These are phyloP conservation scores for Venturia effusa DNA, from an alignment of 2,329 filamentous ascomycete genomes.

Conservation along the genomic window DNA sequence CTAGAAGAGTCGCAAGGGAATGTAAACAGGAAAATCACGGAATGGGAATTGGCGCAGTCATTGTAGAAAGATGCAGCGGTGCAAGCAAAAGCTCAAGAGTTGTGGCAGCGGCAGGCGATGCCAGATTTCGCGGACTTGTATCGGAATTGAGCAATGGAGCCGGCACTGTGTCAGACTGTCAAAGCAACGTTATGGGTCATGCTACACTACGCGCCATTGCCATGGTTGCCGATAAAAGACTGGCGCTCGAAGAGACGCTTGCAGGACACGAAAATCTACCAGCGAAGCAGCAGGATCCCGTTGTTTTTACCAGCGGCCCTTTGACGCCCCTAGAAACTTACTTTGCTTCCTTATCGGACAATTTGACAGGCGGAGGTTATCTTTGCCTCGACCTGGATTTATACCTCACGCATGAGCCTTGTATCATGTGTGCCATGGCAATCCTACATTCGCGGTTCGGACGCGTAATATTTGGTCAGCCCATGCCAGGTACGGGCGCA, in stretches of 20 bases:
- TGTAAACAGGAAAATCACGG: conserved; percentile 49
- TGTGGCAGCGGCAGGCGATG: conserved; percentile 67
- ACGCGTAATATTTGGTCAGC: conserved; percentile 66
- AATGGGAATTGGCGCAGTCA: conserved; percentile 55
- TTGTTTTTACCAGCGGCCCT: conserved; percentile 56
- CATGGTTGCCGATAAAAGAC: conserved; percentile 58
- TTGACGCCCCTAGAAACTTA: conserved; percentile 55
- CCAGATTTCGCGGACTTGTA: conserved; percentile 50
- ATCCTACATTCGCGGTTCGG: conserved; percentile 89
- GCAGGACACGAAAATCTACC: conserved; percentile 16
- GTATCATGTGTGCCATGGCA: conserved; percentile 94
- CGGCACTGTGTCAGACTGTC: conserved; percentile 25
- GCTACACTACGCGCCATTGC: conserved; percentile 69
- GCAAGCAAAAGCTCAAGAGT: conserved; percentile 37
- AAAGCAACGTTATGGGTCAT: conserved; percentile 68
- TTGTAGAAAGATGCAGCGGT: conserved; percentile 50
- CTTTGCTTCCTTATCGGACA: conserved; percentile 48
- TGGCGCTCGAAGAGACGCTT: conserved; percentile 19
- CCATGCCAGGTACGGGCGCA: conserved; percentile 73
- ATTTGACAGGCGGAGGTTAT: conserved; percentile 67
- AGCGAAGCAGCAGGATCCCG: conserved; percentile 29
- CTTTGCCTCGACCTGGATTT: conserved; percentile 89
- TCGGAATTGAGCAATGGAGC: background rate
- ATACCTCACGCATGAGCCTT: conserved; percentile 92
- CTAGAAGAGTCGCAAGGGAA: conserved; percentile 51